Conservation (phyloP, 345 rosid genomes). For the Linum usitatissimum region DNA sequence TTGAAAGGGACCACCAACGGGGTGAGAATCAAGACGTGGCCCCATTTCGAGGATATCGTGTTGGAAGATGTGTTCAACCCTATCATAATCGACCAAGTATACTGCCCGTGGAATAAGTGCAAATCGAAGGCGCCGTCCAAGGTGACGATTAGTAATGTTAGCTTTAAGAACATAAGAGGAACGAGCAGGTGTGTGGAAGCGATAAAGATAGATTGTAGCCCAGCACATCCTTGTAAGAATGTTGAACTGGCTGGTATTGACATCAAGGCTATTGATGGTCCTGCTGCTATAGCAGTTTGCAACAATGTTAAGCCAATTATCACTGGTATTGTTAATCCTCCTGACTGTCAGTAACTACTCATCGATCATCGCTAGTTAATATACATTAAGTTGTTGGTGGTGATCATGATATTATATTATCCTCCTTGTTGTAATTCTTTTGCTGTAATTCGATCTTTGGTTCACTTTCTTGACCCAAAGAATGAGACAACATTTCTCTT, state of each 20-base stretch:
- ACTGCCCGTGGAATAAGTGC: not conserved
- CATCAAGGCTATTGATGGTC: not conserved
- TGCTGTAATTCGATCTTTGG: too few species aligned
- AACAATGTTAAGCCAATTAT: not conserved
- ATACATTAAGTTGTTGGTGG: too few species aligned
- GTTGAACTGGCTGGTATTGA: not conserved
- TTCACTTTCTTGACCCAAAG: too few species aligned
- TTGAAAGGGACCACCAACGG: not conserved
- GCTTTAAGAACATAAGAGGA: not conserved
- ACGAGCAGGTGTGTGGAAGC: not conserved
- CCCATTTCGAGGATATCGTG: not conserved
- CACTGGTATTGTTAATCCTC: not conserved
- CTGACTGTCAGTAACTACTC: too few species aligned
- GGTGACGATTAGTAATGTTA: not conserved
- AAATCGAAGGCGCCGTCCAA: not conserved
- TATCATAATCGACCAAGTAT: not conserved
- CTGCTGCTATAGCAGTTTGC: not conserved
- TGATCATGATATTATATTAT: too few species aligned
- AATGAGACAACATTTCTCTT: too few species aligned
- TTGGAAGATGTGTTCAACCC: not conserved
- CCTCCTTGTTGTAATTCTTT: too few species aligned
- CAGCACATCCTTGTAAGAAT: not conserved
- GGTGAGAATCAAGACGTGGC: not conserved
- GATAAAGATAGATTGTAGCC: not conserved
- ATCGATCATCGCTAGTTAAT: too few species aligned